A percentile compares a stretch with the other conserved stretches of the same genome.
phyloP scores from a whole-genome alignment of 495 filamentous ascomycete species.

The Trichoderma orchidacearum region DNA sequence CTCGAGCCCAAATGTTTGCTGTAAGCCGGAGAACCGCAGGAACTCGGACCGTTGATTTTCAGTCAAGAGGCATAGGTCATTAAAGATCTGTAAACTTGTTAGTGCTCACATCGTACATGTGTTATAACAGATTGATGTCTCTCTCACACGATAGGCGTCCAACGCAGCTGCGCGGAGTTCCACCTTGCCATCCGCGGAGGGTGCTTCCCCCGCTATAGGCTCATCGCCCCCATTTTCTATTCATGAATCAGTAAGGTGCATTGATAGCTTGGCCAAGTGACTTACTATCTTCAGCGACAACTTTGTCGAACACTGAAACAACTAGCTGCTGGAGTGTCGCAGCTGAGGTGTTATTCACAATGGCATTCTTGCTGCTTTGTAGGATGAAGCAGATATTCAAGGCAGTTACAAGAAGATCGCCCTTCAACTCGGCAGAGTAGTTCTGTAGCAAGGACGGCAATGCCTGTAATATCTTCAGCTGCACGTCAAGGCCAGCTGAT shows the following conservation, averaged over 20 bases:
- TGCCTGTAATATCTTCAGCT: conserved; percentile 90
- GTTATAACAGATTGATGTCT: background rate
- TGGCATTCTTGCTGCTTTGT: conserved; percentile 77
- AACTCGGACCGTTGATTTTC: conserved; percentile 74
- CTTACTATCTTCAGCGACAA: conserved; percentile 66
- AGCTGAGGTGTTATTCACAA: conserved; percentile 88
- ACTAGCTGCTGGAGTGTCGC: conserved; percentile 92
- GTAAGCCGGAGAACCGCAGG: conserved; percentile 58
- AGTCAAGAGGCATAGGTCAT: conserved; percentile 78
- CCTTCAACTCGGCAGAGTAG: conserved; percentile 69
- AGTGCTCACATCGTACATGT: conserved; percentile 9
- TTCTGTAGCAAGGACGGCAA: conserved; percentile 85
- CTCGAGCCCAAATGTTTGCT: conserved; percentile 74
- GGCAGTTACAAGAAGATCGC: conserved; percentile 63
- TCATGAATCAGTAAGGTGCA: background rate
- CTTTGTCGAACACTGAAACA: conserved; percentile 83
- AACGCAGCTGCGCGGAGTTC: conserved; percentile 60
- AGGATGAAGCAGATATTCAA: conserved; percentile 84
- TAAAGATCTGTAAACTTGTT: conserved; percentile 47
- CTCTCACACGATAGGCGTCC: conserved; percentile 58
- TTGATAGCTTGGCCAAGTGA: background rate
- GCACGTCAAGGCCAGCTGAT: conserved; percentile 65
- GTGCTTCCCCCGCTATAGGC: conserved; percentile 44
- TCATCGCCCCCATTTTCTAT: conserved; percentile 33
- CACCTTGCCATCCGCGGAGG: conserved; percentile 45